Conservation (phyloP, 176 grass and related monocot species). For the bread wheat (Triticum aestivum) region DNA sequence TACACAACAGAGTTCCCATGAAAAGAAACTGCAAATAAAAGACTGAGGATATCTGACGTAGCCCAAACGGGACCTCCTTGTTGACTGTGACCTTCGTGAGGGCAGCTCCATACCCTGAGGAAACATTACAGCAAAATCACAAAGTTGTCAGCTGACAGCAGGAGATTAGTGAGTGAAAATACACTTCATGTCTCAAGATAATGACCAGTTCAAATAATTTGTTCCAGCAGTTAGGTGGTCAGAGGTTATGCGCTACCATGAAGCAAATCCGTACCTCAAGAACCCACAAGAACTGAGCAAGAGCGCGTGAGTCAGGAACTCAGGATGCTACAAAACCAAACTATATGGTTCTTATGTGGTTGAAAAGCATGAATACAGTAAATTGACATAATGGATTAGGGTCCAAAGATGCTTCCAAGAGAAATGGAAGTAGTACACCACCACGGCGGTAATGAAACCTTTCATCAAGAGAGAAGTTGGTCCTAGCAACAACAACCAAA, state of each 20-base stretch:
- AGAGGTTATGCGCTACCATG: neutral
- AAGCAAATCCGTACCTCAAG: neutral
- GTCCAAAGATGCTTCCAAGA: neutral
- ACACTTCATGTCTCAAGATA: neutral
- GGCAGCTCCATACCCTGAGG: constrained; percentile 85
- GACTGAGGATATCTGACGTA: constrained; percentile 91
- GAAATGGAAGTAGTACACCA: neutral
- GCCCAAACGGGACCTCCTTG: constrained; percentile 81
- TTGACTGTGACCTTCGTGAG: constrained; percentile 78
- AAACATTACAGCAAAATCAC: constrained; percentile 22
- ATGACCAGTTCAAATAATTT: constrained; percentile 12
- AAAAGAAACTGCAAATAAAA: neutral
- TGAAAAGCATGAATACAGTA: neutral
- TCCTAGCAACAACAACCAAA: neutral
- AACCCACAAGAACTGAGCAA: neutral
- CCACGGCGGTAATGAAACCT: neutral
- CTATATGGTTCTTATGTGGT: neutral
- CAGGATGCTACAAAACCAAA: neutral
- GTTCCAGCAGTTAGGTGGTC: neutral
- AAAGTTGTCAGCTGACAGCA: neutral
- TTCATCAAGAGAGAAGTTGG: no score
- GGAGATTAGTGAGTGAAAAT: neutral
- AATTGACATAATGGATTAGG: neutral
- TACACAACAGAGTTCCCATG: neutral
- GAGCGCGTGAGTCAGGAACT: neutral